Conservation (phyloP, 2,329 filamentous ascomycete species). For the Hypoxylon sp. region DNA sequence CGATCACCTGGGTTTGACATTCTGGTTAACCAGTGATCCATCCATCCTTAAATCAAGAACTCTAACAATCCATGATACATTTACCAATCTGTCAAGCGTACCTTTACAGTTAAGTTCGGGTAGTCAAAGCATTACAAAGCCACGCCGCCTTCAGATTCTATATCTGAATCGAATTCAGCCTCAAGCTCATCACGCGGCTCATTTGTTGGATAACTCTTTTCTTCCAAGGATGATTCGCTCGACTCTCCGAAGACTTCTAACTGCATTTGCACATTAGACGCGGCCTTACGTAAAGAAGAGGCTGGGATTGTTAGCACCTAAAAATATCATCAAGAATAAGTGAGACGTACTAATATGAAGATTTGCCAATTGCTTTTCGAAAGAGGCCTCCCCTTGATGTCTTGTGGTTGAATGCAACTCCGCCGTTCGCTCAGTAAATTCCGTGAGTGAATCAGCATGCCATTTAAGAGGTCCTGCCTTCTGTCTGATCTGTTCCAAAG, state of each 20-base stretch:
- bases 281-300: background rate
- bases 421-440: slow-evolving; percentile 40
- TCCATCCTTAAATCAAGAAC: background rate
- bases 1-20: background rate
- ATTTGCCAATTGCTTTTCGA: background rate
- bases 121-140: slow-evolving; percentile 4
- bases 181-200: slow-evolving; percentile 46
- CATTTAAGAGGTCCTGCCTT: slow-evolving; percentile 23
- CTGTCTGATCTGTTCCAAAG: slow-evolving; percentile 45
- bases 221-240: slow-evolving; percentile 15
- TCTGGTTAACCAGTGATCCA: background rate
- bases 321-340: background rate
- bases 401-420: background rate
- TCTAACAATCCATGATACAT: background rate
- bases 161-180: slow-evolving; percentile 53
- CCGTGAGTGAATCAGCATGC: slow-evolving; percentile 49
- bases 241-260: slow-evolving; percentile 3
- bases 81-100: background rate
- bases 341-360: slow-evolving; percentile 16
- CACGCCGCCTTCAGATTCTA: slow-evolving; percentile 19
- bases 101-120: background rate
- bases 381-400: background rate
- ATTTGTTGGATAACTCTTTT: background rate
- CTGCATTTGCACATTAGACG: background rate
- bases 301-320: slow-evolving; percentile 16